Base-by-base conservation (phyloP, 2,329 filamentous ascomycete genomes). In the Ophiosphaerella herpotricha region DNA sequence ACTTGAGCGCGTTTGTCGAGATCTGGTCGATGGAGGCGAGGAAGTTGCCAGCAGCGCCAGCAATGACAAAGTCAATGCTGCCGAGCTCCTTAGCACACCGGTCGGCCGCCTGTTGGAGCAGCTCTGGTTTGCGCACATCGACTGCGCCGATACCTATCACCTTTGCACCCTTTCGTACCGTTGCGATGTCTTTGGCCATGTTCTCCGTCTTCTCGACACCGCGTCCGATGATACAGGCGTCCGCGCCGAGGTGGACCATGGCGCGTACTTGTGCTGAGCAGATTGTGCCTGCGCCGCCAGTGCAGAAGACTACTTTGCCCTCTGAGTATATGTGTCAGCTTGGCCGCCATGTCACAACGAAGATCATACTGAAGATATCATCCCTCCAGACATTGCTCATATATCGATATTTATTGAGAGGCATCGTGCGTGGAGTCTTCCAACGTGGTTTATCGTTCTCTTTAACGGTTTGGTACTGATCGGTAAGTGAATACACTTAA, bases 1-100 rank as follows among this genome's bases (percentile, higher is more conserved):
- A 82, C 74, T 92, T 95, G 85, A 99, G 96, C 3, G 90, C 94
- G 70, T 97, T 97, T 50, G 89, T 77, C 35, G 85, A 91, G 42
- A 97, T 83, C 55, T 87, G 87, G 35, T 87, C 83, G 52, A 97
- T 87, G 4, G 93, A 89, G 0, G 91, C 88, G 18, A 99, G 81
- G 74, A 97, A 99, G 75, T 99, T 99, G 51, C 94, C 94, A 14
- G 94, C 94, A 12, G 94, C 94, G 43, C 94, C 94, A 16, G 93
- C 93, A 70, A 97, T 96, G 50, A 95, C 89, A 72, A 87, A 97
- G 74, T 99, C 94, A 59, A 99, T 92, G 11, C 82, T 81, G 5
- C 94, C 94, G 5, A 99, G 80, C 74, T 97, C 91, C 60, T 85
- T 82, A 1, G 85, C 89, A 66, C 91, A 96, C 55, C 82, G 82